Base-by-base conservation (phyloP, 208 protist species). In the Acanthamoeba triangularis region DNA sequence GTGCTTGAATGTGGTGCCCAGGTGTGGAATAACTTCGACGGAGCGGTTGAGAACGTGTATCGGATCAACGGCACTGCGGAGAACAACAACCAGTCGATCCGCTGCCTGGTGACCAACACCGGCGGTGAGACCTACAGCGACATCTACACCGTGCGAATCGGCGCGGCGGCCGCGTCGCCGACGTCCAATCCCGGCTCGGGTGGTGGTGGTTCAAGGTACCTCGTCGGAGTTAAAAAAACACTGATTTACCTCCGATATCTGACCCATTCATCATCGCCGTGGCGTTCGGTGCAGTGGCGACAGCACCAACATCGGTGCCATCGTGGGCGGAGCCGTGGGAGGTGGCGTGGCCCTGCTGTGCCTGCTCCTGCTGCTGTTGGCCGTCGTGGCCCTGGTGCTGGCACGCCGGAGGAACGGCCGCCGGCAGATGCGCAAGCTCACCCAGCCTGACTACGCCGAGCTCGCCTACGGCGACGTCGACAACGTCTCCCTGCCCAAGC, bases 401-500 rank as follows among this genome's bases (percentile, higher is more conserved):
- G 37, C 74, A 0, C 74, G 74, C 2, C 10, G 65, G 65, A 28
- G 74, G n/a, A 82, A 82, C 41, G 44, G 23, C 7, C 33, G 41
- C 0, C 33, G 44, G 14, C 0, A 35, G 37, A 82, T 54, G 74
- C 65, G 65, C 65, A 82, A 82, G 74, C 37, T 82, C 35, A 35
- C 30, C 6, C 74, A 82, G 74, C 74, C 74, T 3, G 74, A 82
- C 41, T 82, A 82, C 74, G 37, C 25, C 44, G 74, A 44, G 74
- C 74, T 82, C 8, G 74, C 74, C 74, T 82, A 54, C 74, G 74
- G 74, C 35, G 74, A 82, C 44, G 74, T 82, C 44, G 74, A 82
- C 28, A 37, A 20, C 74, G 37, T 82, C 23, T 14, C 13, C 7
- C 74, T 49, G 44, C 37, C 74, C 74, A 82, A 82, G 37, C 13